A percentile compares a stretch with the other conserved stretches of the same genome.
Conservation (phyloP, 2,329 filamentous ascomycete species). For the Aphanoascus verrucosus region DNA sequence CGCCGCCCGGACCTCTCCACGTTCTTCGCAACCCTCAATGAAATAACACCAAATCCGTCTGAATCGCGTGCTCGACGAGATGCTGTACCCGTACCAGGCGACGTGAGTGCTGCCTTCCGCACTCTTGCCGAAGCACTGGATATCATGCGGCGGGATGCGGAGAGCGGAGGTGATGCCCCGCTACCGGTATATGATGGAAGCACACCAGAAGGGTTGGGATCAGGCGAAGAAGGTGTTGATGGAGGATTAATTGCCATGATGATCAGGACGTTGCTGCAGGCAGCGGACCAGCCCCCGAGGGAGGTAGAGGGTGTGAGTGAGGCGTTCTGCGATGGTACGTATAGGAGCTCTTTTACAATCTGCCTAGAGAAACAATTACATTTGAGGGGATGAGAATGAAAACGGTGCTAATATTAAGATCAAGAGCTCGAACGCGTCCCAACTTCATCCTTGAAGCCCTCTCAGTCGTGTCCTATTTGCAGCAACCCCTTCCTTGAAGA, state of each 20-base stretch:
- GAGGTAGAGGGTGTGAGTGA: conserved; percentile 53
- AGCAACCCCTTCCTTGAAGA: conserved; percentile 52
- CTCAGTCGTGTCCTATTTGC: conserved; percentile 51
- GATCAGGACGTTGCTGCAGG: conserved; percentile 45
- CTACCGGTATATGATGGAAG: conserved; percentile 38
- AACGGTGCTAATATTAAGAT: background rate
- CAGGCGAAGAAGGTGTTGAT: conserved; percentile 21
- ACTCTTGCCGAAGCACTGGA: conserved; percentile 52
- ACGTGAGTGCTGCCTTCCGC: conserved; percentile 50
- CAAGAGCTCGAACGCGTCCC: conserved; percentile 49
- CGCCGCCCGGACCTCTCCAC: conserved; percentile 54
- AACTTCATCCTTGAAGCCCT: conserved; percentile 43
- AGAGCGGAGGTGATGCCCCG: conserved; percentile 21
- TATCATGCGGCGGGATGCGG: conserved; percentile 43
- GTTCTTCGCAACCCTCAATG: conserved; percentile 52
- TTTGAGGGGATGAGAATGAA: background rate
- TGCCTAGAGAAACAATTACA: background rate
- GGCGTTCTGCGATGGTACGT: conserved; percentile 47
- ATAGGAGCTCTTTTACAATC: conserved; percentile 14
- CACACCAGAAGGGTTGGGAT: conserved; percentile 25
- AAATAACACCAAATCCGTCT: conserved; percentile 44
- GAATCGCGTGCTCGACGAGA: conserved; percentile 44
- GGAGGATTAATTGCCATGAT: conserved; percentile 42
- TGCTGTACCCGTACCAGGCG: conserved; percentile 49
- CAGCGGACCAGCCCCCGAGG: conserved; percentile 48